Evolutionary conservation across 23 red algal genomes (phyloP).

Genomic region (Gracilaria gracilis): DNA sequence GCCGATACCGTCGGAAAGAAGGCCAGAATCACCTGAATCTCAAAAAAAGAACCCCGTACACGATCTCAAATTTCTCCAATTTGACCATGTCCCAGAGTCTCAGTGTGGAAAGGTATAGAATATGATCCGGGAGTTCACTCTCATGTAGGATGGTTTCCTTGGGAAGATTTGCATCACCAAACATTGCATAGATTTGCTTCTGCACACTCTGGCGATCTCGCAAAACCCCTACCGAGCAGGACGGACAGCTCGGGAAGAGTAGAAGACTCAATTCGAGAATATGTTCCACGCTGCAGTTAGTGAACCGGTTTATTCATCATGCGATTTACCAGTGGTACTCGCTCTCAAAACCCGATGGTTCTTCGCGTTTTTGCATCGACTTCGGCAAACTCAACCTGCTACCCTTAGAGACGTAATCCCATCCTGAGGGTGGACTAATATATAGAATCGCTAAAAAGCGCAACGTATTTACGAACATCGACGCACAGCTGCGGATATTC

Average conservation of each 20-base stretch:
- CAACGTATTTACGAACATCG: background rate
- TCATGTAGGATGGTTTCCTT: background rate
- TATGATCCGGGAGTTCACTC: background rate
- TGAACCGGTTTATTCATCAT: background rate
- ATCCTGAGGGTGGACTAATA: background rate
- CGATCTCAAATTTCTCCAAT: background rate
- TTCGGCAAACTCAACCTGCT: background rate
- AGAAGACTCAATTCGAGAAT: background rate
- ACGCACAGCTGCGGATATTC: slow-evolving; percentile 17
- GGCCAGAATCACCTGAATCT: too few species aligned
- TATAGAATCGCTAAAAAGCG: background rate
- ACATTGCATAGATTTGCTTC: background rate
- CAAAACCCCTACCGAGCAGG: background rate
- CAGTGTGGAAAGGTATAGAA: background rate
- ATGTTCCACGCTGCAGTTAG: background rate
- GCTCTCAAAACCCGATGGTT: background rate
- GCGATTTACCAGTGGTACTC: background rate
- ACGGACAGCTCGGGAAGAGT: background rate
- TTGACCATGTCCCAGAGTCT: background rate
- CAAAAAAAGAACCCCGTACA: background rate
- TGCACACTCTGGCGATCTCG: background rate
- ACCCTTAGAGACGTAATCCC: background rate
- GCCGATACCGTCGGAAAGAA: background rate
- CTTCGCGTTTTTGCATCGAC: background rate
- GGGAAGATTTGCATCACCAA: background rate